Percentiles rank a stretch among this genome's conserved stretches.
phyloP scores from a whole-genome alignment of 768 basidiomycete genomes.

The Russula sp. region DNA sequence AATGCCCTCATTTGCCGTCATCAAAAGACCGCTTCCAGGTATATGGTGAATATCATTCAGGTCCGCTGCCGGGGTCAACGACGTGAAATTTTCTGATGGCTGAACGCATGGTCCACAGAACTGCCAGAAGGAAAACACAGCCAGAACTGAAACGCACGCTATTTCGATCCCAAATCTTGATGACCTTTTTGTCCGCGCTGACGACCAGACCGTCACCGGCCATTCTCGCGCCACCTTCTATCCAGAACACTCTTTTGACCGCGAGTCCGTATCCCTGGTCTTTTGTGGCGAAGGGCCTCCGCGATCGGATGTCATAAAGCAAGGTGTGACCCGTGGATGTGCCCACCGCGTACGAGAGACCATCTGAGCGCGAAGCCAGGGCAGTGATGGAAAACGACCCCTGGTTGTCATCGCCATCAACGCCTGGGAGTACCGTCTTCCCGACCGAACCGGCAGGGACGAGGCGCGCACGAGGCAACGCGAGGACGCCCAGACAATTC shows the following conservation, averaged over 20 bases:
- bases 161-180: constrained; percentile 94
- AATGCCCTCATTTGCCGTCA: constrained; percentile 95
- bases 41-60: constrained; percentile 89
- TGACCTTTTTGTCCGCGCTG: constrained; percentile 93
- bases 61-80: constrained; percentile 85
- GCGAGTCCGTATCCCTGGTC: constrained; percentile 97
- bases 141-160: constrained; percentile 43
- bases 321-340: constrained; percentile 94
- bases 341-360: constrained; percentile 89
- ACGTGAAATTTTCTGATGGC: constrained; percentile 84
- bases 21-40: constrained; percentile 80
- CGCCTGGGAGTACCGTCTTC: constrained; percentile 32
- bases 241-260: constrained; percentile 79
- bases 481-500: constrained; percentile 61
- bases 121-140: constrained; percentile 36
- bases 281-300: constrained; percentile 78
- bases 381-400: constrained; percentile 70
- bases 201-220: constrained; percentile 84
- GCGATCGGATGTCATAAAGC: constrained; percentile 88
- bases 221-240: constrained; percentile 79
- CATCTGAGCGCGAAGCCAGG: constrained; percentile 78
- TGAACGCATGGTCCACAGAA: constrained; percentile 30
- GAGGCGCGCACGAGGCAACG: constrained; percentile 51
- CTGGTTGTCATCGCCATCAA: constrained; percentile 31
- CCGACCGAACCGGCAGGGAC: constrained; percentile 35